Evolutionary conservation across 441 rosid species (phyloP), one percentile per base, ranked within the genome.

Genomic region (Pelargonium fulgidum): DNA sequence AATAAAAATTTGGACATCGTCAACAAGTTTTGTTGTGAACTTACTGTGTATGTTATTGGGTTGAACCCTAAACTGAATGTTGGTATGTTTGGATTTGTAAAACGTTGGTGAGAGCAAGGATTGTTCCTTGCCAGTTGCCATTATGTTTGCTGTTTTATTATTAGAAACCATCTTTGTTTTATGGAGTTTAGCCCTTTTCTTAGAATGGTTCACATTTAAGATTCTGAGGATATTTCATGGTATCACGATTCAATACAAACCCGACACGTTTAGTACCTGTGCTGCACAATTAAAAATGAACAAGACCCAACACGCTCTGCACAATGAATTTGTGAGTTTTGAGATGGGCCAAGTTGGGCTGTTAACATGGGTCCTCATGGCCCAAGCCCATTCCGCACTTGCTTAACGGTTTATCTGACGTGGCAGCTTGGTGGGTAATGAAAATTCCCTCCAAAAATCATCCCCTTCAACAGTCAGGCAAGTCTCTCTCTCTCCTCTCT

Each of bases 221-320:
- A 39, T 4, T 39, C 7, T 39, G 9, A 39, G 42, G 42, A 7
- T 39, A 7, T 39, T 39, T 87, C 83, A 81, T 80, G 39, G 7
- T 33, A 33, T 3, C 39, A 33, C 7, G 39, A 33, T 33, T 0
- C 39, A 33, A 33, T 4, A 33, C 39, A 33, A 33, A 33, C 1
- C 6, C 39, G 39, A 33, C 39, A 33, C 7, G 7, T 33, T 33
- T 33, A 33, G 39, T 33, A 33, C 4, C 5, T 33, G 39, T 33
- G 6, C 7, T 0, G 3, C 39, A 4, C 39, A 29, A 29, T 29
- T 3, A 4, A 29, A 4, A 4, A 4, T 26, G 33, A 26, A 26
- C 33, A 26, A 1, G 33, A 24, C 2, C 26, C 26, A 26, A 26
- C 33, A 26, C 33, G 3, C 3, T 26, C 2, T 26, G 33, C 1